A percentile compares a stretch with the other conserved stretches of the same genome.
These are phyloP conservation scores for Dactylellina parvicollis DNA, from an alignment of 2,329 filamentous ascomycete genomes.

Conservation along the genomic window DNA sequence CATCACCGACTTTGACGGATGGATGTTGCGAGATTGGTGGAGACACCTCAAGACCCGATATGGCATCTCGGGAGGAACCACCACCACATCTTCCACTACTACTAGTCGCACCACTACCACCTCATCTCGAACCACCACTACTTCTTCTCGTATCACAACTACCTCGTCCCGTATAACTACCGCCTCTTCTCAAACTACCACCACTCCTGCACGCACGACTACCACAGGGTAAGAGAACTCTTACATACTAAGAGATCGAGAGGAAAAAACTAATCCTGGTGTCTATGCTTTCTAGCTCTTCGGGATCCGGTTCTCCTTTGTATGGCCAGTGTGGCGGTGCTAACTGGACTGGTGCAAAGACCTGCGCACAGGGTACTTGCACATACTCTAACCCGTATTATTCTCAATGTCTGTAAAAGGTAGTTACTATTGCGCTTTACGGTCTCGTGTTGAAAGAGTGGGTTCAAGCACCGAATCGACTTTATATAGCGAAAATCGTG, in stretches of 20 bases:
- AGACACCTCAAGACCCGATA: conserved; percentile 58
- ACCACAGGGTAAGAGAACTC: conserved; percentile 18
- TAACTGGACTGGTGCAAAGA: conserved; percentile 58
- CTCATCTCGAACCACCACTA: conserved; percentile 15
- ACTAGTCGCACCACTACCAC: too few species aligned
- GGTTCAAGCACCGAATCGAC: too few species aligned
- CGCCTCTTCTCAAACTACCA: conserved; percentile 9
- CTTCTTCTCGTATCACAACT: conserved; percentile 21
- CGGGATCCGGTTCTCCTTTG: conserved; percentile 43
- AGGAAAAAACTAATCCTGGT: neutral
- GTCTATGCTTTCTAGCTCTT: conserved; percentile 9
- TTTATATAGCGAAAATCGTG: too few species aligned
- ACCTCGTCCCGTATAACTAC: conserved; percentile 5
- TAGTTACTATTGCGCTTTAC: too few species aligned
- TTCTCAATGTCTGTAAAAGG: conserved; percentile 56
- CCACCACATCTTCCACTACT: conserved; percentile 10
- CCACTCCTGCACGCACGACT: conserved; percentile 15
- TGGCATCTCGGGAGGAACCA: conserved; percentile 18
- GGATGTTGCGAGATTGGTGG: conserved; percentile 67
- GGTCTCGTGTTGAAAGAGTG: too few species aligned
- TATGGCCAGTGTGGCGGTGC: conserved; percentile 56
- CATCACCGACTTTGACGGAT: conserved; percentile 66
- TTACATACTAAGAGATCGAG: conserved; percentile 2
- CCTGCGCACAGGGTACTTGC: conserved; percentile 59
- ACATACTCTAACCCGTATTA: conserved; percentile 58